A percentile compares a stretch with the other conserved stretches of the same genome.
These are phyloP conservation scores for Aspergillus texensis DNA, from an alignment of 2,329 filamentous ascomycete species.

Conservation along the genomic window DNA sequence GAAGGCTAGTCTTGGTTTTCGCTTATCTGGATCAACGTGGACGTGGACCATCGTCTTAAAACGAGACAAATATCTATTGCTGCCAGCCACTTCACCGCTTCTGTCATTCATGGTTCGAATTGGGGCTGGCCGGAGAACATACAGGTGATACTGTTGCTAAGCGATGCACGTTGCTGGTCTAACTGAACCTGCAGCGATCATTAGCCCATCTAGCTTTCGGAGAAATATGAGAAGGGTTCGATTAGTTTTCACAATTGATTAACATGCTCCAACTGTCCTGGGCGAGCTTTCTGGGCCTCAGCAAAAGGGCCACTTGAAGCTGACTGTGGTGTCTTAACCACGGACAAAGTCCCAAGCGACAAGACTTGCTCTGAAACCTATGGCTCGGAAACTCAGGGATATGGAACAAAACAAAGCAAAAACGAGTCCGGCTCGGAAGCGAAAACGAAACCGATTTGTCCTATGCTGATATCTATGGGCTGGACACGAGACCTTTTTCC, in stretches of 20 bases:
- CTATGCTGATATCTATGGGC: neutral
- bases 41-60: slow-evolving; percentile 26
- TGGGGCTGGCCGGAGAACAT: slow-evolving; percentile 8
- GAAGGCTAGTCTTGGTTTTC: slow-evolving; percentile 9
- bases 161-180: slow-evolving; percentile 24
- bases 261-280: slow-evolving; percentile 13
- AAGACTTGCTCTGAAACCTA: slow-evolving; percentile 1
- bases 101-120: slow-evolving; percentile 14
- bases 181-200: slow-evolving; percentile 30
- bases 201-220: slow-evolving; percentile 20
- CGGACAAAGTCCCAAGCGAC: neutral
- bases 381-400: neutral
- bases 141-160: slow-evolving; percentile 13
- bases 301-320: neutral
- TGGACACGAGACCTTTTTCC: neutral
- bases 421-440: neutral
- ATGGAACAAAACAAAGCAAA: neutral
- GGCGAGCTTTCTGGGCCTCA: neutral
- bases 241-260: slow-evolving; percentile 11
- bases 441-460: neutral
- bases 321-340: slow-evolving; percentile 9
- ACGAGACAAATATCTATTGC: slow-evolving; percentile 12
- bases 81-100: slow-evolving; percentile 30
- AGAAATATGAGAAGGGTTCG: slow-evolving; percentile 28
- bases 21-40: slow-evolving; percentile 14